A percentile compares a stretch with the other conserved stretches of the same genome.
Evolutionary conservation across 2,329 filamentous ascomycete genomes (phyloP).

Genomic region (Fusarium avenaceum): DNA sequence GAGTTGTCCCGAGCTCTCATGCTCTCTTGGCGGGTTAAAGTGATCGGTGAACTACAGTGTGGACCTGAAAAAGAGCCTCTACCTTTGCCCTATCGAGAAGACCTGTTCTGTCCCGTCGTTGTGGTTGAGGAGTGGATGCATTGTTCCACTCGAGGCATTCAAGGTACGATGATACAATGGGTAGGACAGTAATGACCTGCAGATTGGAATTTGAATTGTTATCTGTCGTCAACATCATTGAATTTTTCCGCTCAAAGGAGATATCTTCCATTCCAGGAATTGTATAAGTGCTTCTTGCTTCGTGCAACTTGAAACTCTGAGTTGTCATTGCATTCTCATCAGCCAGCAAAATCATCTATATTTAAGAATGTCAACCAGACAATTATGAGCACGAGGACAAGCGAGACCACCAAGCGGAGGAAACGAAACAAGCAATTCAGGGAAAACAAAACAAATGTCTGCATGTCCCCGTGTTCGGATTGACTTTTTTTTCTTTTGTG

Average conservation of each 20-base stretch:
- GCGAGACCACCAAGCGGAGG: slow-evolving; percentile 4
- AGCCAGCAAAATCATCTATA: slow-evolving; percentile 26
- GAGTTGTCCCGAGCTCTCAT: slow-evolving; percentile 13
- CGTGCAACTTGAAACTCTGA: slow-evolving; percentile 42
- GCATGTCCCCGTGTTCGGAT: slow-evolving; percentile 36
- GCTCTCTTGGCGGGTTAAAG: neutral
- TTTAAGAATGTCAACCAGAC: slow-evolving; percentile 33
- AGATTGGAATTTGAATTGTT: slow-evolving; percentile 3
- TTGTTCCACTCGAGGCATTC: slow-evolving; percentile 17
- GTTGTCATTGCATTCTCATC: slow-evolving; percentile 50
- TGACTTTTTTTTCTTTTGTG: slow-evolving; percentile 12
- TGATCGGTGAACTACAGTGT: slow-evolving; percentile 10
- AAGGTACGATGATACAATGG: slow-evolving; percentile 27
- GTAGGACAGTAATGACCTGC: slow-evolving; percentile 40
- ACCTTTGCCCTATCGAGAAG: slow-evolving; percentile 15
- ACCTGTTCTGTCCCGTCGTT: slow-evolving; percentile 29
- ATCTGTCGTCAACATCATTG: neutral
- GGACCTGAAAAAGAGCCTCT: slow-evolving; percentile 19
- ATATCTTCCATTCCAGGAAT: neutral
- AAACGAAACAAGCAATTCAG: slow-evolving; percentile 12
- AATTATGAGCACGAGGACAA: slow-evolving; percentile 41
- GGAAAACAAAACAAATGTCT: slow-evolving; percentile 14
- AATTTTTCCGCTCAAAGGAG: neutral
- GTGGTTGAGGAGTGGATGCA: slow-evolving; percentile 33
- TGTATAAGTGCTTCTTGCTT: neutral